Percentiles rank a stretch among this genome's conserved stretches.
These are phyloP conservation scores for Penstemon newberryi DNA, from an alignment of 257 asterid genomes.

Conservation along the genomic window DNA sequence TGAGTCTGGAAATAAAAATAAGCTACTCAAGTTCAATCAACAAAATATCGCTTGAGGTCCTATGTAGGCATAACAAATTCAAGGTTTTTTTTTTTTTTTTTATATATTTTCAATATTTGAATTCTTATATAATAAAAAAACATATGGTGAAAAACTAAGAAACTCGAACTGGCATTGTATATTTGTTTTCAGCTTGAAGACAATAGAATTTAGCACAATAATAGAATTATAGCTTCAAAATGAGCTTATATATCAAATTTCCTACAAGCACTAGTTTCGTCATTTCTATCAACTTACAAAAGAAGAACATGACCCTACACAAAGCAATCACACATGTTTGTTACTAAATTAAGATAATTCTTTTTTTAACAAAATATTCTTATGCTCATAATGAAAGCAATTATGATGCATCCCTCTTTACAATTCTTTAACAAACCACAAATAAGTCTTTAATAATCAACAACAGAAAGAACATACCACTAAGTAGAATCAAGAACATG, in stretches of 20 bases:
- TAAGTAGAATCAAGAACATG: slow-evolving; percentile 23
- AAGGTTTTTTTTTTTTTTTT: too few species aligned
- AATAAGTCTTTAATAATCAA: slow-evolving; percentile 18
- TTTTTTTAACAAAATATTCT: slow-evolving; percentile 32
- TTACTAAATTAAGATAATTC: slow-evolving; percentile 28
- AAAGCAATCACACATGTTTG: slow-evolving; percentile 38
- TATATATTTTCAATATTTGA: too few species aligned
- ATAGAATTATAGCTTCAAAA: background rate
- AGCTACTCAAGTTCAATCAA: too few species aligned
- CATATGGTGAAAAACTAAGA: too few species aligned
- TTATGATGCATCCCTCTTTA: slow-evolving; percentile 43
- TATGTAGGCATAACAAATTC: too few species aligned
- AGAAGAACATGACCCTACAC: slow-evolving; percentile 33
- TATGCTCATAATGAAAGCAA: slow-evolving; percentile 37
- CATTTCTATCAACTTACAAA: slow-evolving; percentile 27
- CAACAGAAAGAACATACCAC: slow-evolving; percentile 16
- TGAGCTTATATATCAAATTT: background rate
- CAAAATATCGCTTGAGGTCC: too few species aligned
- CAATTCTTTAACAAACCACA: slow-evolving; percentile 32
- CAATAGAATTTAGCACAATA: background rate
- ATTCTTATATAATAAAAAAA: too few species aligned
- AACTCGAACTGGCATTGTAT: too few species aligned
- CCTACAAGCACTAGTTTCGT: slow-evolving; percentile 22
- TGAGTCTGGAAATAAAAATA: too few species aligned
- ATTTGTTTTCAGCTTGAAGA: too few species aligned